A percentile compares a stretch with the other conserved stretches of the same genome.
Conservation (phyloP, 176 grass and related monocot species). For the Microstegium vimineum region DNA sequence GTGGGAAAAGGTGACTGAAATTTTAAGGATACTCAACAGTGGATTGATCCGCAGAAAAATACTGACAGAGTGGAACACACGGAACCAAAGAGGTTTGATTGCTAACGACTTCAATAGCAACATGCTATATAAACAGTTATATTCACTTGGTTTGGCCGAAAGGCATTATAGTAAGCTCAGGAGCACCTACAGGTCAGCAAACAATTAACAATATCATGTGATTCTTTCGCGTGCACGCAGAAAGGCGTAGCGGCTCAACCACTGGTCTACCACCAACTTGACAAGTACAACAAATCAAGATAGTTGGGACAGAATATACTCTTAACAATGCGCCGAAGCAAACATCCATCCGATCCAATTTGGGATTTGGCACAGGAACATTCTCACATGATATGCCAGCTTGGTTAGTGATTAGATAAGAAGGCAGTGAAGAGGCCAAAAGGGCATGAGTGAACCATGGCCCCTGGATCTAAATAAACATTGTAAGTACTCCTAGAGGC, state of each 20-base stretch:
- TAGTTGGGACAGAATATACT: constrained; percentile 21
- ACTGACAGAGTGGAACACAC: neutral
- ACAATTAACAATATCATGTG: neutral
- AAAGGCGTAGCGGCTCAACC: constrained; percentile 30
- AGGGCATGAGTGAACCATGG: neutral
- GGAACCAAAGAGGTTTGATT: neutral
- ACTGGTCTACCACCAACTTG: constrained; percentile 34
- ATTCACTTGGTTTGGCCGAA: neutral
- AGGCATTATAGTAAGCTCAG: constrained; percentile 20
- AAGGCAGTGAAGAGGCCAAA: neutral
- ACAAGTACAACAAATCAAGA: constrained; percentile 35
- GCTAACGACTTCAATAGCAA: constrained; percentile 13
- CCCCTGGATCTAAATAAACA: neutral
- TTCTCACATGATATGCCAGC: constrained; percentile 41
- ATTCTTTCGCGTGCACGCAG: neutral
- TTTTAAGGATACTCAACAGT: constrained; percentile 2
- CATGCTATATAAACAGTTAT: constrained; percentile 7
- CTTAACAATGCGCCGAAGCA: constrained; percentile 17
- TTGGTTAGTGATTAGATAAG: constrained; percentile 15
- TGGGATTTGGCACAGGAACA: constrained; percentile 17
- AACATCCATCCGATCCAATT: constrained; percentile 15
- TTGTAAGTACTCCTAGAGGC: neutral
- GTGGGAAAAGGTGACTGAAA: neutral
- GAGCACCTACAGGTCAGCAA: neutral
- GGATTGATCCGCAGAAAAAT: neutral